Base-by-base conservation (phyloP, 495 filamentous ascomycete genomes). In the Penicillium nucicola region DNA sequence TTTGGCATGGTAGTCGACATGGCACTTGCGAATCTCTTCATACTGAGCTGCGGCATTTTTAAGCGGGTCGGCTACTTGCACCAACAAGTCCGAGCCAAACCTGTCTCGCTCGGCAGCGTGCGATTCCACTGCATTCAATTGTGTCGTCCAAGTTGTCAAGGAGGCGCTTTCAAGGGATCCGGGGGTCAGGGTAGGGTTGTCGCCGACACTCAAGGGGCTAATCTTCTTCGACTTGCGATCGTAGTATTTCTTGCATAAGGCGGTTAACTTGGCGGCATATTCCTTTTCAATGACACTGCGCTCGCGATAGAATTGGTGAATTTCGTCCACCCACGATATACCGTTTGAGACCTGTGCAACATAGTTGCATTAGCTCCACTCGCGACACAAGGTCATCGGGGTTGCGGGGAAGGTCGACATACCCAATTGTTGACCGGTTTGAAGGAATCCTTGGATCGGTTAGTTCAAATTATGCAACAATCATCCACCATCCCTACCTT, bases 271-370 rank as follows among this genome's bases (percentile, higher is more conserved):
- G 38, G 83, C 74, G 53, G 89, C 86, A 68, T 99, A 97, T 66
- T 97, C 95, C 70, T 96, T 97, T 69, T 99, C 93, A 64, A 97
- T 96, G 14, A 65, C 83, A 56, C 89, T 90, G 45, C 95, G 82
- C 68, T 99, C 93, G 28, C 93, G 86, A 75, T 97, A 99, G 73
- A 97, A 99, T 62, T 87, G 84, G 70, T 97, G 89, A 57, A 97
- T 88, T 61, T 99, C 93, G 59, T 97, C 93, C 40, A 99, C 84
- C 91, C 91, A 97, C 42, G 82, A 73, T 62, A 97, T 95, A 49
- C 92, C 91, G 62, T 86, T 84, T 46, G 83, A 78, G 34, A 95
- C 88, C 82, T 83, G 61, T 53, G 47, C 40, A 50, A 53, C 41
- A 25, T 39, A n/a, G 36, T 38, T 53, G 66, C 53, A 63, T 66